phyloP scores from a whole-genome alignment of 169 alveolate species.

The Plasmodium adleri region DNA sequence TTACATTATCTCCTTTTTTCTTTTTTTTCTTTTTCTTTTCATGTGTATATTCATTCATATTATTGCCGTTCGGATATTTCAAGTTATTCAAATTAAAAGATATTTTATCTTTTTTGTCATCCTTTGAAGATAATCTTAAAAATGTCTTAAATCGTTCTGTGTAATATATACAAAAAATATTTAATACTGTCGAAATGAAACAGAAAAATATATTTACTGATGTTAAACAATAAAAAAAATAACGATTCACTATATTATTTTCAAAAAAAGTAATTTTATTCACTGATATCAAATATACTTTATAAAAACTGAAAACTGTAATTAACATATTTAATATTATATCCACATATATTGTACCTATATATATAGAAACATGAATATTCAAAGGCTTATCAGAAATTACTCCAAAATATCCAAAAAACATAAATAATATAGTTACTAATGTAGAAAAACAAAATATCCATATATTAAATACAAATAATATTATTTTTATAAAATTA shows the following conservation, averaged over 20 bases:
- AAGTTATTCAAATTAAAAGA: not conserved
- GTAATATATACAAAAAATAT: constrained; percentile 25
- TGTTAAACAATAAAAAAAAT: constrained; percentile 31
- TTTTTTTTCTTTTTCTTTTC: not conserved
- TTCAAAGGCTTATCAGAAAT: constrained; percentile 19
- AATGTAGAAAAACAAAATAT: constrained; percentile 4
- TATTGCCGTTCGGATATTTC: not conserved
- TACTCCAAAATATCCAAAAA: constrained; percentile 60
- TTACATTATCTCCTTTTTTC: not conserved
- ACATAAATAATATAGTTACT: constrained; percentile 28
- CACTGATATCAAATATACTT: constrained; percentile 11
- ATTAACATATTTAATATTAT: constrained; percentile 42
- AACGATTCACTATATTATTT: constrained; percentile 5
- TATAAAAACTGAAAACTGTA: constrained; percentile 7
- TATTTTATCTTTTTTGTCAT: not conserved
- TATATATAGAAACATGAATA: constrained; percentile 14
- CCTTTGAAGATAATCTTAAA: constrained; percentile 3
- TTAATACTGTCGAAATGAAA: constrained; percentile 33
- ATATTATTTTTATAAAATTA: constrained; percentile 33
- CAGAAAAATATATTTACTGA: constrained; percentile 16
- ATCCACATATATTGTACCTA: constrained; percentile 19
- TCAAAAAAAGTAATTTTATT: constrained; percentile 6
- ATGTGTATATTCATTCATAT: not conserved
- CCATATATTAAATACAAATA: constrained; percentile 32
- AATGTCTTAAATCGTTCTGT: constrained; percentile 26